Percentiles rank a stretch among this genome's conserved stretches.
Evolutionary conservation across 257 asterid species (phyloP).

Genomic region (Vinca minor): DNA sequence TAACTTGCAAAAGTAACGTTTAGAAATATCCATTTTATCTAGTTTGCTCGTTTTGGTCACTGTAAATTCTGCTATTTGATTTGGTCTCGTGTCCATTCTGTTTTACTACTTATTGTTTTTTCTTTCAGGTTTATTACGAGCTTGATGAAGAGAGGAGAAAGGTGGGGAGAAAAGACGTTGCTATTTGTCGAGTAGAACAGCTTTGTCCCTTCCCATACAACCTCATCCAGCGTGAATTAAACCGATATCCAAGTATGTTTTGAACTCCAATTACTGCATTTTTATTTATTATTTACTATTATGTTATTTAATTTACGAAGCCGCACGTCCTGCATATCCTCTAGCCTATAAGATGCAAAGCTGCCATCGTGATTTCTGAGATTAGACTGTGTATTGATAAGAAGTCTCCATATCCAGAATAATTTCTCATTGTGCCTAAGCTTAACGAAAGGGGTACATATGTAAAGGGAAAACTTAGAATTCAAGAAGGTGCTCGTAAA

Average conservation of each 20-base stretch:
- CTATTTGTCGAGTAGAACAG: constrained; percentile 91
- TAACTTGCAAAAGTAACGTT: neutral
- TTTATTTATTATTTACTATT: too few relatives aligned
- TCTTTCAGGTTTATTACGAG: constrained; percentile 72
- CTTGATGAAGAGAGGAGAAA: constrained; percentile 76
- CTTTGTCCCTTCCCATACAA: constrained; percentile 92
- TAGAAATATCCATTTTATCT: neutral
- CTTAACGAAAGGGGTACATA: neutral
- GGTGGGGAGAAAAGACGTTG: constrained; percentile 57
- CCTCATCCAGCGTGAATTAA: constrained; percentile 83
- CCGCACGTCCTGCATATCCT: neutral
- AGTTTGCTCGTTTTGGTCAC: neutral
- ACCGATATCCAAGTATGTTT: constrained; percentile 82
- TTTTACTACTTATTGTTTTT: constrained; percentile 12
- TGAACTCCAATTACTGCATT: neutral
- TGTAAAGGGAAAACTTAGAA: neutral
- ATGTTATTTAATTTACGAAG: too few relatives aligned
- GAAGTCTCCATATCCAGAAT: neutral
- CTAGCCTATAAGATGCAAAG: neutral
- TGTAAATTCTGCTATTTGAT: neutral
- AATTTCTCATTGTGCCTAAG: neutral
- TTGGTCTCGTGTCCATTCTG: neutral
- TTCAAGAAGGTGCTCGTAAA: neutral
- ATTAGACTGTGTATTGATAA: neutral
- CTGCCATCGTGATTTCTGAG: neutral